Evolutionary conservation across 2,329 filamentous ascomycete species (phyloP), one percentile per base, ranked within the genome.

Genomic region (Aureobasidium melanogenum): DNA sequence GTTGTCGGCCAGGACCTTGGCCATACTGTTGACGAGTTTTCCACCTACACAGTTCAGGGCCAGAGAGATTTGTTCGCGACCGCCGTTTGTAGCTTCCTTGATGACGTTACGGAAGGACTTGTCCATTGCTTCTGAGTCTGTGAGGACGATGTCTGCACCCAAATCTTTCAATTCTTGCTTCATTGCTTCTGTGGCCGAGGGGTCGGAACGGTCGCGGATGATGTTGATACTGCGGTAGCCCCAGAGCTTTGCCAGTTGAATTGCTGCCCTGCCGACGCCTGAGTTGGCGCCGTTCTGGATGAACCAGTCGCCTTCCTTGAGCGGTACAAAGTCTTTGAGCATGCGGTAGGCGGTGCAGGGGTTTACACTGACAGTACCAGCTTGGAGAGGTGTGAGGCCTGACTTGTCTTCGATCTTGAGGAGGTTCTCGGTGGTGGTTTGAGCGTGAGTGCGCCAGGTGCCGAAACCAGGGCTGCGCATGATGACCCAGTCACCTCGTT

Each of bases 201-300:
- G 90, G 34, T 84, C 87, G 50, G 83, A 84, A 22, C 94, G 80
- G 65, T 88, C 86, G 14, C 94, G 84, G 43, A 99, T 81, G 26
- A 99, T 81, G 72, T 97, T 97, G 74, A 99, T 88, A 71, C 88
- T 95, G 70, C 90, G 87, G 69, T 94, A 82, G 0, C 93, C 93
- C 93, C 92, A 97, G 58, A 91, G 81, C 67, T 78, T 81, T 1
- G 84, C 93, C 1, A 99, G 79, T 76, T 99, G 94, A 66, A 97
- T 94, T 12, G 91, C 93, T 2, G 92, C 89, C 41, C 94, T 81
- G 1, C 94, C 94, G 17, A 99, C 94, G 12, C 91, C 94, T 44
- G 86, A 91, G 75, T 99, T 99, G 41, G 93, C 94, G 8, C 93
- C 94, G 72, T 99, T 99, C 76, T 99, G 94, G 50, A 99, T 86